Evolutionary conservation across 2,329 filamentous ascomycete species (phyloP), one percentile per base, ranked within the genome.

Genomic region (Capronia americana): DNA sequence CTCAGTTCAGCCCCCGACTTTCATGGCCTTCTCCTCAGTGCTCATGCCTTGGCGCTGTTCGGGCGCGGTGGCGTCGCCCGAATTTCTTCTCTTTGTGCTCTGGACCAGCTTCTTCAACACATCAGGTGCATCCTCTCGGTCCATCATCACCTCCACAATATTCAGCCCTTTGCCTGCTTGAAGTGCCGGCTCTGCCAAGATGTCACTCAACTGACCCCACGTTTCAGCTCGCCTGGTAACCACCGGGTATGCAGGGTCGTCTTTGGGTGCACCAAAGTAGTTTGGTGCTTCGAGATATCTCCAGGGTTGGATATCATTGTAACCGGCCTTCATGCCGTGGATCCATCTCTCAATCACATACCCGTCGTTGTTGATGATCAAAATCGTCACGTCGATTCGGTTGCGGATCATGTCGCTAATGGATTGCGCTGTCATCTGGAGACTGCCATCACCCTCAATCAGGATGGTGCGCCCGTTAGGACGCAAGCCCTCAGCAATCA

Each of bases 361-460:
- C 0, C 86, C 86, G 30, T 84, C 80, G 63, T 88, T 88, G 71
- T 87, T 87, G 70, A 88, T 82, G 8, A 88, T 72, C 66, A 88
- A 81, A 14, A 79, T 75, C 7, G 81, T 77, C 3, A 84, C 79
- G 44, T 84, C 78, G 24, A 86, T 78, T 3, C 81, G 79, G 62
- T 84, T 79, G 17, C 79, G 79, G 70, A 90, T 86, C 71, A 90
- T 89, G 1, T 86, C 88, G 11, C 85, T 84, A 3, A 91, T 78
- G 69, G 90, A 88, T 73, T 91, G 88, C 0, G 83, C 87, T 0
- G 88, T 90, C 78, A 90, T 85, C 69, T 89, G 85, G 65, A 90
- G 83, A 68, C 86, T 88, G 3, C 88, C 88, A 60, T 89, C 87
- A 4, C 87, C 87, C 38, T 87, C 67, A 87, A 81, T 80, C 0